phyloP scores from a whole-genome alignment of 192 early-diverging fungal genomes.

The Gamsiella multidivaricata region DNA sequence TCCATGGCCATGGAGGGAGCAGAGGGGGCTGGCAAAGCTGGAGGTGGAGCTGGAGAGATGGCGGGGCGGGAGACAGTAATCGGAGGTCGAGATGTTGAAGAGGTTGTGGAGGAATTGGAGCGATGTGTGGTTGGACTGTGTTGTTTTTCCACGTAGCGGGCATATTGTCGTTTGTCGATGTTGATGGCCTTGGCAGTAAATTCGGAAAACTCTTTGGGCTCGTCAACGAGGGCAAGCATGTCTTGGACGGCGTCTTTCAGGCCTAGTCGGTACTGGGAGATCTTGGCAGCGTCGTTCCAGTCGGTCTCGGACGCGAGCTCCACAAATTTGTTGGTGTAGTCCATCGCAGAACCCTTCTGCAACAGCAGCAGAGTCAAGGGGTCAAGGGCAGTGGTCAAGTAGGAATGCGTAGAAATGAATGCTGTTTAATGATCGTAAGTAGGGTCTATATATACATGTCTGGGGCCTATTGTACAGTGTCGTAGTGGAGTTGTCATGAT shows the following conservation, averaged over 20 bases:
- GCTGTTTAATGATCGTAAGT: too few species aligned
- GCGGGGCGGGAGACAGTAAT: not conserved
- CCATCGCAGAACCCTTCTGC: slow-evolving; percentile 11
- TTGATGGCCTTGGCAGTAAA: slow-evolving; percentile 3
- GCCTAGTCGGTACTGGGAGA: slow-evolving; percentile 4
- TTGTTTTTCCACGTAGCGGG: not conserved
- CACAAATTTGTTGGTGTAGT: slow-evolving; percentile 16
- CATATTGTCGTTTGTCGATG: slow-evolving; percentile 7
- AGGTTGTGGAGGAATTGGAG: not conserved
- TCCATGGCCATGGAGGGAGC: slow-evolving; percentile 12
- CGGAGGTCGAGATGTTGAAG: not conserved
- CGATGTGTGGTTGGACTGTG: not conserved
- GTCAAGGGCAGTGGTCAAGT: too few species aligned
- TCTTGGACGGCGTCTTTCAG: not conserved
- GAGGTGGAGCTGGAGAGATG: not conserved
- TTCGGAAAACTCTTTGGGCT: not conserved
- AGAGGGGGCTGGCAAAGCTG: not conserved
- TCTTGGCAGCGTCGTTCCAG: slow-evolving; percentile 16
- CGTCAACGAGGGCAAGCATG: not conserved
- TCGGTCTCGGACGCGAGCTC: not conserved
- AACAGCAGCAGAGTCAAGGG: too few species aligned
- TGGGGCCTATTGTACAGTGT: too few species aligned
- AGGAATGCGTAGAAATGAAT: too few species aligned
- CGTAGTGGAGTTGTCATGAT: too few species aligned
- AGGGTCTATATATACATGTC: too few species aligned